Evolutionary conservation across 345 rosid species (phyloP), one percentile per base, ranked within the genome.

Genomic region (Hibiscus syriacus): DNA sequence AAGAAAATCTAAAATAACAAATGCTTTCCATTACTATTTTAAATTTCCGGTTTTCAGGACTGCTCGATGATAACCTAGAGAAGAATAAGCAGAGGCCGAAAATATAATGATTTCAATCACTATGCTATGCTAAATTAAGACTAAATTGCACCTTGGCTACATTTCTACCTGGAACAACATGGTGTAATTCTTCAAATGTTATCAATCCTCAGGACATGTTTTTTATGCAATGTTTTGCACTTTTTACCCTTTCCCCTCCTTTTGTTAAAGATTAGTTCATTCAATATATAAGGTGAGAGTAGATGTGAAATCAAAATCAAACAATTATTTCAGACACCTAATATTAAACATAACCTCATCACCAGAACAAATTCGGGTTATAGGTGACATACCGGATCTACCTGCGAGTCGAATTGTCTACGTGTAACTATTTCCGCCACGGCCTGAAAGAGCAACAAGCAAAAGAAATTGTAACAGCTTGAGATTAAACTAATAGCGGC

Each of bases 341-440:
- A 27, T 27, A 14, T n/a, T 29, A 57, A 30, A 16, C 62, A 57
- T 30, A 57, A 9, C 22, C 39, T 30, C 12, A 2, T 30, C 62
- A 57, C 36, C 13, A n/a, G 62, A 34, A 32, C 36, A 43, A 25
- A 16, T 23, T 63, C 22, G 11, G 34, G 27, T 38, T 16, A 60
- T 22, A 48, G 41, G 65, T 64, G 72, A 70, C 85, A 25, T 87
- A 94, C 98, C 73, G 90, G 85, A 79, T 82, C 87, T 58, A 94
- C 38, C 71, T 78, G 71, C 6, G 77, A 77, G 54, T 76, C 79
- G 73, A 91, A 94, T 77, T 94, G 89, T 70, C 90, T 84, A 8
- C 69, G 80, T 66, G 84, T 83, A 72, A 84, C 74, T 7, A 89
- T 91, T 54, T 84, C 90, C 76, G 84, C 93, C 43, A 94, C 98